These are phyloP conservation scores for Solanum chilense DNA, from an alignment of 257 asterid species.

Conservation along the genomic window DNA sequence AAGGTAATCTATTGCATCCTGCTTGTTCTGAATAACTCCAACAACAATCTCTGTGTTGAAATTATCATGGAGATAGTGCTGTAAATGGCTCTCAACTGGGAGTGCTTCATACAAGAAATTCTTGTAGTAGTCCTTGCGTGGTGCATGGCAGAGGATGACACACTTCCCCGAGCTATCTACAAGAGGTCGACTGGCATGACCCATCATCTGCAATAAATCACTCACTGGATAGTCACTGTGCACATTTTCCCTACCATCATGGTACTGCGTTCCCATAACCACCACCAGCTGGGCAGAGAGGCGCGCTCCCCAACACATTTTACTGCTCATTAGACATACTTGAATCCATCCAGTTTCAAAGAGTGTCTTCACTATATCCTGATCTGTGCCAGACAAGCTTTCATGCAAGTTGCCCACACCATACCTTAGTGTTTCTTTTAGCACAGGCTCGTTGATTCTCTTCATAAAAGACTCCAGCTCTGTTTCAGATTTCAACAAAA, in stretches of 20 bases:
- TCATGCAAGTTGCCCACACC: slow-evolving; percentile 32
- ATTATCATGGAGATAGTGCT: slow-evolving; percentile 26
- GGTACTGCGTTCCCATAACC: slow-evolving; percentile 32
- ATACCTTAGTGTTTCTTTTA: slow-evolving; percentile 14
- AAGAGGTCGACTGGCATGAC: slow-evolving; percentile 33
- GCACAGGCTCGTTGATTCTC: slow-evolving; percentile 18
- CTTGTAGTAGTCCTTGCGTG: slow-evolving; percentile 29
- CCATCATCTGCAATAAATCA: slow-evolving; percentile 37
- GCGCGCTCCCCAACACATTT: slow-evolving; percentile 29
- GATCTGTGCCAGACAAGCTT: slow-evolving; percentile 24
- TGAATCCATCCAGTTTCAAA: slow-evolving; percentile 32
- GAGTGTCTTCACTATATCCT: slow-evolving; percentile 22
- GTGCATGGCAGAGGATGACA: slow-evolving; percentile 29
- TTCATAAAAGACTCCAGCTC: slow-evolving; percentile 21
- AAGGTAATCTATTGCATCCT: slow-evolving; percentile 28
- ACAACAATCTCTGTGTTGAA: slow-evolving; percentile 22
- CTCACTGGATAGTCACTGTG: slow-evolving; percentile 28
- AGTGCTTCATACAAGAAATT: slow-evolving; percentile 28
- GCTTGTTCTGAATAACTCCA: slow-evolving; percentile 29
- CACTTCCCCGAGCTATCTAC: slow-evolving; percentile 29
- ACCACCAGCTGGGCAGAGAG: slow-evolving; percentile 27
- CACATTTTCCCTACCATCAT: slow-evolving; percentile 25
- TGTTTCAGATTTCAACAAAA: slow-evolving; percentile 9
- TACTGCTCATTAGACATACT: slow-evolving; percentile 28
- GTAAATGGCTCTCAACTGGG: slow-evolving; percentile 35